Evolutionary conservation across 306 rosid species (phyloP).

Genomic region (Castanopsis chinensis): DNA sequence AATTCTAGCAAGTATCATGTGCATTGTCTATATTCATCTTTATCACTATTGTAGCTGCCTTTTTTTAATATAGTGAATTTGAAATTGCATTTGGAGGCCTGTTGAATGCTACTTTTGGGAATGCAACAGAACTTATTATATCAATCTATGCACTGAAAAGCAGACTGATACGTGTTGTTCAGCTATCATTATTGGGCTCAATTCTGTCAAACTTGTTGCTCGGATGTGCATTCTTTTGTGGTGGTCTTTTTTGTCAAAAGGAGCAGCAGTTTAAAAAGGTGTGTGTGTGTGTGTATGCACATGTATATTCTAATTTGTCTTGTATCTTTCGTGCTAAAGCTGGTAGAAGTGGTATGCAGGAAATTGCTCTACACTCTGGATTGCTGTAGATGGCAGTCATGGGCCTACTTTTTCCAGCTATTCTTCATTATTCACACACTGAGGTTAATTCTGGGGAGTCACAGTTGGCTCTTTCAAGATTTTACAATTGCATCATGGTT

Average conservation of each 20-base stretch:
- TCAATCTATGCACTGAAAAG: too few species aligned
- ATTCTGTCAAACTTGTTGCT: constrained; percentile 89
- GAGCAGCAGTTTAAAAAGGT: constrained; percentile 85
- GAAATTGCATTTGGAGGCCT: constrained; percentile 68
- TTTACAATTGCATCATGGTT: constrained; percentile 56
- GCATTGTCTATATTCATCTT: too few species aligned
- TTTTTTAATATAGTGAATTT: constrained; percentile 25
- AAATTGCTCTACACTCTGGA: constrained; percentile 64
- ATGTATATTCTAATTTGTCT: neutral
- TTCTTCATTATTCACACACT: too few species aligned
- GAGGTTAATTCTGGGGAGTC: too few species aligned
- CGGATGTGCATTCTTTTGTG: constrained; percentile 82
- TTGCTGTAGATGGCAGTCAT: constrained; percentile 69
- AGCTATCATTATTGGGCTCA: constrained; percentile 38
- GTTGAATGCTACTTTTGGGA: too few species aligned
- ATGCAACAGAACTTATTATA: too few species aligned
- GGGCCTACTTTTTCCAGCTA: constrained; percentile 60
- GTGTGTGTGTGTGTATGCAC: neutral
- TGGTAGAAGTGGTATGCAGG: constrained; percentile 45
- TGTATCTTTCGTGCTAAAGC: constrained; percentile 1
- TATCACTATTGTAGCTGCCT: constrained; percentile 3
- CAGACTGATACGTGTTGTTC: too few species aligned
- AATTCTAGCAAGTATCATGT: too few species aligned
- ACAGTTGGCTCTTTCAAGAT: too few species aligned
- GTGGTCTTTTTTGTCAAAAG: constrained; percentile 62